Evolutionary conservation across 768 basidiomycete genomes (phyloP).

Genomic region (Amanita pseudoporphyria): DNA sequence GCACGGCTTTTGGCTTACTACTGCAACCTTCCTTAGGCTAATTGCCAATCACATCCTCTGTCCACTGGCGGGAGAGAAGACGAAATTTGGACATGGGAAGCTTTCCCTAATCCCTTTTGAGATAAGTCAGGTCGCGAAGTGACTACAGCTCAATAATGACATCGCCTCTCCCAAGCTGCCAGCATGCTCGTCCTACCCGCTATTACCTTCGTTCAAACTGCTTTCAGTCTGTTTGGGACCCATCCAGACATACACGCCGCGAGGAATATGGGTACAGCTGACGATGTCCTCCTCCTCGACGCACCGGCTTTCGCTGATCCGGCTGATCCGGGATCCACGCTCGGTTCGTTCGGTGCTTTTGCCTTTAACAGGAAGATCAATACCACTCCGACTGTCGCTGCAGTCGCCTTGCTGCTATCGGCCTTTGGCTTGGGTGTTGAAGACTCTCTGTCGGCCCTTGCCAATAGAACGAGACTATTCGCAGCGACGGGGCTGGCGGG

Average conservation of each 20-base stretch:
- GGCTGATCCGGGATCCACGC: slow-evolving; percentile 20
- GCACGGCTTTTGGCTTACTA: neutral
- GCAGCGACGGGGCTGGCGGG: slow-evolving; percentile 22
- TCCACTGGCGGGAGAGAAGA: no score
- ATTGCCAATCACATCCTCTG: no score
- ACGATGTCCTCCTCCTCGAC: slow-evolving; percentile 30
- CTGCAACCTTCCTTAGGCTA: no score
- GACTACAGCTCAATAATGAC: no score
- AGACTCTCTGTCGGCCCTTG: slow-evolving; percentile 16
- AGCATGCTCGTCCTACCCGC: neutral
- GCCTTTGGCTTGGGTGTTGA: slow-evolving; percentile 23
- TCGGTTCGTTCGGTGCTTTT: slow-evolving; percentile 25
- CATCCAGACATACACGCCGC: neutral
- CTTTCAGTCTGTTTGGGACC: neutral
- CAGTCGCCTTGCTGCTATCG: slow-evolving; percentile 15
- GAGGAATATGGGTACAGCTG: slow-evolving; percentile 3
- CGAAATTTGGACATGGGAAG: no score
- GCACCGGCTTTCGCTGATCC: slow-evolving; percentile 30
- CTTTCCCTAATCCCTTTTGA: no score
- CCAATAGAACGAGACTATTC: slow-evolving; percentile 24
- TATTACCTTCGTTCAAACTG: neutral
- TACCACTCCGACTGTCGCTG: slow-evolving; percentile 14
- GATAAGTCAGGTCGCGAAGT: no score
- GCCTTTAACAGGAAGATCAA: slow-evolving; percentile 23
- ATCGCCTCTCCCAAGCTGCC: no score